Conservation (phyloP, 805 yeast genomes). For the Candida andamanensis region DNA sequence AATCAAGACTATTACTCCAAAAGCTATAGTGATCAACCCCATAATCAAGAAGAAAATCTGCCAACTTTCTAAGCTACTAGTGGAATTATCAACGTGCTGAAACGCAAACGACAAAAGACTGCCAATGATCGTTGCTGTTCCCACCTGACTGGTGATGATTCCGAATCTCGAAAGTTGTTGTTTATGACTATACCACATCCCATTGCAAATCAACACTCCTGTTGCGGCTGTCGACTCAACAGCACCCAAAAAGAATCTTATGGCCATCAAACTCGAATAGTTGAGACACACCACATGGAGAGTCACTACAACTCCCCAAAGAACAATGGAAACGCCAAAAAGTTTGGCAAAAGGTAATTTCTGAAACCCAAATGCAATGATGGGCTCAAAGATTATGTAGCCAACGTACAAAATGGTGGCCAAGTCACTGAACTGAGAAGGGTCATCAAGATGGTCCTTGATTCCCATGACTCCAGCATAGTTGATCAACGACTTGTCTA, state of each 20-base stretch:
- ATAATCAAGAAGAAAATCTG: constrained; percentile 54
- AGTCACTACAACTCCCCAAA: constrained; percentile 52
- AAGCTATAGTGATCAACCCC: constrained; percentile 47
- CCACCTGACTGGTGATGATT: constrained; percentile 55
- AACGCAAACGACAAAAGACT: constrained; percentile 44
- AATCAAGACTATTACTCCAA: constrained; percentile 42
- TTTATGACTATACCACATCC: constrained; percentile 55
- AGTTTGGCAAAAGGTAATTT: constrained; percentile 50
- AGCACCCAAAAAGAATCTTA: constrained; percentile 47
- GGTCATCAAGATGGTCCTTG: constrained; percentile 40
- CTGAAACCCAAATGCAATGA: constrained; percentile 39
- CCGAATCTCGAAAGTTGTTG: constrained; percentile 53
- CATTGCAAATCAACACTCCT: constrained; percentile 51
- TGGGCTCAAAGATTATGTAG: constrained; percentile 50
- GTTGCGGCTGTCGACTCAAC: constrained; percentile 55
- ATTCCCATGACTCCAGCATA: constrained; percentile 66
- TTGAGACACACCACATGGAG: constrained; percentile 49
- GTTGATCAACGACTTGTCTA: constrained; percentile 55
- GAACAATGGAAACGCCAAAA: constrained; percentile 39
- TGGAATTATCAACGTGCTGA: constrained; percentile 39
- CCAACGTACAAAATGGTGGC: constrained; percentile 52
- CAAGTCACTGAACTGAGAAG: constrained; percentile 44
- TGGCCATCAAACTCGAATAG: constrained; percentile 52
- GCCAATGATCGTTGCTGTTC: constrained; percentile 50
- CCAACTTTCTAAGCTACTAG: constrained; percentile 45